Conservation (phyloP, 1,139 yeast genomes). For the Hyphopichia buzzinii region DNA sequence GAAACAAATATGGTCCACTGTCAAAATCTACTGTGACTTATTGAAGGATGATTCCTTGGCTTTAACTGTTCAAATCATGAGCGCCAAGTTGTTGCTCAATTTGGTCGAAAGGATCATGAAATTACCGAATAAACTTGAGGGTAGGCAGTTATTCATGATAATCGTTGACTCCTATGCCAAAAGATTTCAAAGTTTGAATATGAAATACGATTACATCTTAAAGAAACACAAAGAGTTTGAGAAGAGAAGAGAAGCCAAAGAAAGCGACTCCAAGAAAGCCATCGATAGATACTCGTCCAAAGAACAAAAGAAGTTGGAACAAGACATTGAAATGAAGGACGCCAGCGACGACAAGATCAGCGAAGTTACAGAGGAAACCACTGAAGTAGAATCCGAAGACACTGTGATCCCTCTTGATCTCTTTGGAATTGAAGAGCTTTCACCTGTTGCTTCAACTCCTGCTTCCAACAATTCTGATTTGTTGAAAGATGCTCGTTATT, state of each 20-base stretch:
- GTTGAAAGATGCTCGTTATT: conserved; percentile 80
- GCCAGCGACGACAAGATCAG: conserved; percentile 13
- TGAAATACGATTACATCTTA: conserved; percentile 67
- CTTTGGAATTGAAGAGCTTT: conserved; percentile 38
- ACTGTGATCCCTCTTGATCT: conserved; percentile 33
- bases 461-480: conserved; percentile 53
- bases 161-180: conserved; percentile 88
- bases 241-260: conserved; percentile 38
- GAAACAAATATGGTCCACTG: conserved; percentile 85
- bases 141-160: conserved; percentile 76
- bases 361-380: conserved; percentile 9
- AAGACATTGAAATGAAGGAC: conserved; percentile 14
- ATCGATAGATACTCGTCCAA: conserved; percentile 37
- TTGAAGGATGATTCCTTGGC: conserved; percentile 82
- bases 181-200: conserved; percentile 72
- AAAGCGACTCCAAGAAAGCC: conserved; percentile 42
- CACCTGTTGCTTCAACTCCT: conserved; percentile 38
- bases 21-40: conserved; percentile 75
- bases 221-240: conserved; percentile 59
- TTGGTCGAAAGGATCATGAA: conserved; percentile 86
- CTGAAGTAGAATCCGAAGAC: conserved; percentile 13
- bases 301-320: conserved; percentile 3
- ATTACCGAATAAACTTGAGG: conserved; percentile 78
- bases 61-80: conserved; percentile 92
- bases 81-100: conserved; percentile 85